A percentile compares a stretch with the other conserved stretches of the same genome.
Conservation (phyloP, 495 filamentous ascomycete species). For the Alectoria sarmentosa region DNA sequence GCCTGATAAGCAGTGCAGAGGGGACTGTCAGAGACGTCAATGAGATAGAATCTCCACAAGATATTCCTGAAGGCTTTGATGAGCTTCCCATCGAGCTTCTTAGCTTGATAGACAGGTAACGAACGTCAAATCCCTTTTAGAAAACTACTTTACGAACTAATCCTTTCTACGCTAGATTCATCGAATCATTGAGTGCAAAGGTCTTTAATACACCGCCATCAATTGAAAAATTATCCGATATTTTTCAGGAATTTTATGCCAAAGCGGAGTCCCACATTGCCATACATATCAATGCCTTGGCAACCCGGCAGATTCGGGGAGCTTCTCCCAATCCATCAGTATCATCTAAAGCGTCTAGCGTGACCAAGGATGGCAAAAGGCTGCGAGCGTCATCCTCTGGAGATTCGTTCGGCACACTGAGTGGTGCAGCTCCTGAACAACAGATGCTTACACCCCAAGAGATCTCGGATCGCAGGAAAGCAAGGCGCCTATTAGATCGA, state of each 20-base stretch:
- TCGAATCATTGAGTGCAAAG: slow-evolving; percentile 83
- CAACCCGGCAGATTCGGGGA: slow-evolving; percentile 64
- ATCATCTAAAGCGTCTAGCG: slow-evolving; percentile 36
- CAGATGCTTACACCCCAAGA: slow-evolving; percentile 92
- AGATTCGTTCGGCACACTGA: slow-evolving; percentile 19
- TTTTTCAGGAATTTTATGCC: slow-evolving; percentile 93
- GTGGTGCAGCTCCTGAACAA: slow-evolving; percentile 45
- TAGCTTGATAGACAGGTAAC: slow-evolving; percentile 78
- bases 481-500: slow-evolving; percentile 65
- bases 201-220: slow-evolving; percentile 77
- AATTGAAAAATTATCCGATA: slow-evolving; percentile 71
- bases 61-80: slow-evolving; percentile 46
- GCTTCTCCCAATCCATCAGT: slow-evolving; percentile 45
- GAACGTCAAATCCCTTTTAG: slow-evolving; percentile 3
- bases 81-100: slow-evolving; percentile 89
- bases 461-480: slow-evolving; percentile 68
- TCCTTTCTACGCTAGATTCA: slow-evolving; percentile 54
- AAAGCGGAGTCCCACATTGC: slow-evolving; percentile 75
- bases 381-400: slow-evolving; percentile 23
- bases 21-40: slow-evolving; percentile 15
- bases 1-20: slow-evolving; percentile 17
- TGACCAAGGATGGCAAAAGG: slow-evolving; percentile 15
- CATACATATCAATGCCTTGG: slow-evolving; percentile 79
- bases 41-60: slow-evolving; percentile 31
- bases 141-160: slow-evolving; percentile 13